Evolutionary conservation across 75 land plant species (phyloP), one percentile per base, ranked within the genome.

Genomic region (Selaginella moellendorffii): DNA sequence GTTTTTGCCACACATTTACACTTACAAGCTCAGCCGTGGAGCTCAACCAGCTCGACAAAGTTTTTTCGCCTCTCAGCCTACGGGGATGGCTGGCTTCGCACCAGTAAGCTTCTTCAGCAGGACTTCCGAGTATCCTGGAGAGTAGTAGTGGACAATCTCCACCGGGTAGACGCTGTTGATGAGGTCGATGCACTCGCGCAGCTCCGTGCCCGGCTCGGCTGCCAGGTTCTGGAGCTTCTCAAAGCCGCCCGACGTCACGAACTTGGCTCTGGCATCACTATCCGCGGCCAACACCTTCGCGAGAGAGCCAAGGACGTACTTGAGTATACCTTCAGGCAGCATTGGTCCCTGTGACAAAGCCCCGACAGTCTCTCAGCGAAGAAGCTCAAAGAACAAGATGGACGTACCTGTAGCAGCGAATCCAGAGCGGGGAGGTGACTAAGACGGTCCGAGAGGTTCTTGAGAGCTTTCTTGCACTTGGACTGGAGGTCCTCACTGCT

Each of bases 121-220:
- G 17, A 27, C 26, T 17, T 65, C 54, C 12, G 67, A 52, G 27
- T 65, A 65, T 23, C 54, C 53, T 23, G 67, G 67, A 8, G 67
- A 74, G 63, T 74, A 74, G 31, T 74, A 74, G 30, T 74, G 76
- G 26, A 74, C 76, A 61, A 74, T 62, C 53, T 74, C 76, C 29
- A 63, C 51, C 19, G 77, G 77, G 30, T 59, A 74, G 20, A 24
- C 60, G 2, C 5, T 61, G 62, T 69, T 69, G 28, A 74, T 74
- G 25, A 28, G 29, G 62, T 54, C 77, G 1, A 74, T 61, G 31
- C 30, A 51, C 26, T 69, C 72, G 28, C 58, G 63, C 24, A 69
- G 12, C 18, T 65, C 68, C n/a, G 54, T 70, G 0, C 68, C 54
- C 2, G 72, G 67, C 26, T 63, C 67, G 21, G 54, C 26, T 1